Percentiles rank a stretch among this genome's conserved stretches.
Conservation (phyloP, 306 rosid species). For the Gleditsia sinensis region DNA sequence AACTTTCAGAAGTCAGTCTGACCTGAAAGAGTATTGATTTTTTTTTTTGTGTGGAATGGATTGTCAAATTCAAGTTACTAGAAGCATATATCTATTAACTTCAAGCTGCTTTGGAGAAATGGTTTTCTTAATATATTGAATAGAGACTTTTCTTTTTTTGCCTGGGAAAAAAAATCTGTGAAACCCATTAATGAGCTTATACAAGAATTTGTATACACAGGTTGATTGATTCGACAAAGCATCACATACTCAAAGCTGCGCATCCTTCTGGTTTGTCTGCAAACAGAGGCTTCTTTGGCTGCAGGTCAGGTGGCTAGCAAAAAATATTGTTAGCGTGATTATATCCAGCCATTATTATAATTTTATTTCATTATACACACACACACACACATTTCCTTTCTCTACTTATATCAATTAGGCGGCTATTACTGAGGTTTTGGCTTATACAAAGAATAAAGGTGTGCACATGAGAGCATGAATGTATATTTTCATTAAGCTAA, state of each 20-base stretch:
- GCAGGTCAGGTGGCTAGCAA: constrained; percentile 60
- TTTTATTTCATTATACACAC: too few relatives aligned
- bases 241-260: constrained; percentile 87
- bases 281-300: constrained; percentile 90
- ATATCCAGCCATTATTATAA: too few relatives aligned
- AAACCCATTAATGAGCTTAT: constrained; percentile 28
- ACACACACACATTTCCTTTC: too few relatives aligned
- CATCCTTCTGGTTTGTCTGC: constrained; percentile 99
- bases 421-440: too few relatives aligned
- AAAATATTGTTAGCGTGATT: background rate
- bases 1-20: background rate
- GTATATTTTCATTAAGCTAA: too few relatives aligned
- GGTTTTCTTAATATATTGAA: constrained; percentile 19
- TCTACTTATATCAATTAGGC: too few relatives aligned
- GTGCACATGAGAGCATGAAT: too few relatives aligned
- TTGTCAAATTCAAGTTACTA: background rate
- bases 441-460: too few relatives aligned
- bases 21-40: background rate
- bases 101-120: constrained; percentile 17
- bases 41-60: background rate
- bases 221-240: constrained; percentile 78
- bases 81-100: background rate
- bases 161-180: constrained; percentile 5
- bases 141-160: background rate
- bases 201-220: constrained; percentile 44